phyloP scores from a whole-genome alignment of 2,329 filamentous ascomycete genomes.

The Sarocladiaceae sp. region DNA sequence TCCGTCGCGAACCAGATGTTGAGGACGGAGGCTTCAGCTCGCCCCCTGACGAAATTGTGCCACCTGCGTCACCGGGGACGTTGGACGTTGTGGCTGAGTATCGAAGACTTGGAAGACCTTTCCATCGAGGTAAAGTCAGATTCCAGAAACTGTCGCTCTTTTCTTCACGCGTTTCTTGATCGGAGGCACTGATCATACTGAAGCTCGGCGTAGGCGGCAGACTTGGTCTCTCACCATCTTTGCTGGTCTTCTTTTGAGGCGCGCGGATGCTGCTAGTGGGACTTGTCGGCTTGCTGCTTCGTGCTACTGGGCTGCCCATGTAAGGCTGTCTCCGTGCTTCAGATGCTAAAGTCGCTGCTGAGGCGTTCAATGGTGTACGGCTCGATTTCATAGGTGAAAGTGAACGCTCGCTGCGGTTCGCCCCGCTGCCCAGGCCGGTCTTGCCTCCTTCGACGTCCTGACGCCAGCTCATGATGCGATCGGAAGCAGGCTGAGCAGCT shows the following conservation, averaged over 20 bases:
- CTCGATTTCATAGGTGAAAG: slow-evolving; percentile 47
- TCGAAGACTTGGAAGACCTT: slow-evolving; percentile 32
- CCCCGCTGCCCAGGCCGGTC: slow-evolving; percentile 32
- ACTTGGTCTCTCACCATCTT: slow-evolving; percentile 19
- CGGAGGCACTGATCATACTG: slow-evolving; percentile 35
- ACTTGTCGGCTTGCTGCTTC: slow-evolving; percentile 25
- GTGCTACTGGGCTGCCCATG: slow-evolving; percentile 18
- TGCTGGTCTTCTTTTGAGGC: slow-evolving; percentile 18
- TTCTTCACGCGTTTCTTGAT: slow-evolving; percentile 31
- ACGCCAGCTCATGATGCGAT: slow-evolving; percentile 86
- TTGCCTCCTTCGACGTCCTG: slow-evolving; percentile 54
- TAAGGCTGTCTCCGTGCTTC: slow-evolving; percentile 44
- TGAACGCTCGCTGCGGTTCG: slow-evolving; percentile 48
- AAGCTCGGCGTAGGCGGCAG: slow-evolving; percentile 53
- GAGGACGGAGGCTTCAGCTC: slow-evolving; percentile 17
- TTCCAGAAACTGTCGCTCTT: slow-evolving; percentile 53
- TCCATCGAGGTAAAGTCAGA: slow-evolving; percentile 43
- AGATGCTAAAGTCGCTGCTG: slow-evolving; percentile 35
- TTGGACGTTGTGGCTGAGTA: slow-evolving; percentile 20
- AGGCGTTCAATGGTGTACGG: slow-evolving; percentile 31
- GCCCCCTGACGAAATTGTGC: slow-evolving; percentile 2
- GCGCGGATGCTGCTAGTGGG: slow-evolving; percentile 31
- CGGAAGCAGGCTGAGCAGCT: slow-evolving; percentile 41
- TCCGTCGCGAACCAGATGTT: slow-evolving; percentile 26
- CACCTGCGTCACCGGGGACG: slow-evolving; percentile 9